Base-by-base conservation (phyloP, 352 stramenopile species). In the Paralagenidium karlingii region DNA sequence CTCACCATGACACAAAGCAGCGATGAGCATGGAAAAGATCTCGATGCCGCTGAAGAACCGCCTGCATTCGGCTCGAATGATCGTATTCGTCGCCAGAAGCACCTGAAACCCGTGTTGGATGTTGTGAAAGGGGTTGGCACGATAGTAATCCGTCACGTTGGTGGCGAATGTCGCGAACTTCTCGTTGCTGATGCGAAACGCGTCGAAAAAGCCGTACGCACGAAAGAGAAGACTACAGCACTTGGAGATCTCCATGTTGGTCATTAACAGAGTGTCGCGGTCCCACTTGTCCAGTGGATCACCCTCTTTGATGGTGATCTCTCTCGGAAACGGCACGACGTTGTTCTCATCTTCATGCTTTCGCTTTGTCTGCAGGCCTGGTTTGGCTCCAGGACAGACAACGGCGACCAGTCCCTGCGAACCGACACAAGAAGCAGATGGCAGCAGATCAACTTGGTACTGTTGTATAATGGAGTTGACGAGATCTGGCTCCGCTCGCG, bases 1-100 rank as follows among this genome's bases (percentile, higher is more conserved):
- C 47, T 82, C 68, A 30, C 67, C 83, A 47, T 95, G 83, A 0
- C 77, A 67, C 11, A 94, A 60, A 7, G 75, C 71, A 4, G 73
- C 78, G 13, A 95, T 42, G 12, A 95, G 40, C 5, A 94, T 10
- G 7, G 34, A 10, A 4, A 50, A 9, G 3, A n/a, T 34, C 22
- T 38, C 33, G 18, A n/a, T n/a, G n/a, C n/a, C n/a, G n/a, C n/a
- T n/a, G 20, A 75, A 79, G 22, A 70, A 76, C 47, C 45, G n/a
- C 47, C 51, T 41, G 57, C 55, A 51, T 50, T 59, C 24, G 7
- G 60, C 53, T 11, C 58, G 55, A 13, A 81, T 47, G 31, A 78
- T 51, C 15, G 56, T 70, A 34, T 71, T 74, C 1, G 63, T 63
- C 5, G 53, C 51, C 24, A 84, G 71, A n/a, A 55, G 62, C 20